A percentile compares a stretch with the other conserved stretches of the same genome.
These are phyloP conservation scores for Aspergillus pseudoglaucus DNA, from an alignment of 2,329 filamentous ascomycete species.

Conservation along the genomic window DNA sequence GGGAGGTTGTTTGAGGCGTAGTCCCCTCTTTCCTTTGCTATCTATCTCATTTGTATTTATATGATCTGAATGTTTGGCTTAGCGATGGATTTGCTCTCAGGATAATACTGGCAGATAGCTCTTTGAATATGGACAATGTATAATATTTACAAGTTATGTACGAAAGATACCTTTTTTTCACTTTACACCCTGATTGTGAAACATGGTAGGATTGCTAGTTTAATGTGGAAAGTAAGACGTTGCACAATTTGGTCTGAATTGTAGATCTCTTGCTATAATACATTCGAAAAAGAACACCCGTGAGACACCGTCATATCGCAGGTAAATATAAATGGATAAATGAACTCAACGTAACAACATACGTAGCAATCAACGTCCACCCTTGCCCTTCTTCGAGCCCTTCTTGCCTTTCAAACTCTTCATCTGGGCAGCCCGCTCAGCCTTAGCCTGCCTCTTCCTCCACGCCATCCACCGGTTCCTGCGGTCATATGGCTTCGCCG, in stretches of 20 bases:
- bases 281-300: slow-evolving; percentile 23
- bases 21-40: slow-evolving; percentile 2
- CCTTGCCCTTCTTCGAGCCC: slow-evolving; percentile 32
- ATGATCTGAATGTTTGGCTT: background rate
- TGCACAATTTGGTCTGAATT: background rate
- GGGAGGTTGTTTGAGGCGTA: slow-evolving; percentile 65
- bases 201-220: background rate
- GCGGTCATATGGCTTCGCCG: slow-evolving; percentile 50
- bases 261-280: slow-evolving; percentile 27
- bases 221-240: background rate
- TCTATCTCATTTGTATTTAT: slow-evolving; percentile 3
- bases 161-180: background rate
- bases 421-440: slow-evolving; percentile 47
- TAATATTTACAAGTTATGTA: background rate
- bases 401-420: slow-evolving; percentile 47
- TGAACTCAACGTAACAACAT: slow-evolving; percentile 11
- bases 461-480: slow-evolving; percentile 60
- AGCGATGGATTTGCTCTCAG: background rate
- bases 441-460: slow-evolving; percentile 52
- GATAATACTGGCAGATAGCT: background rate
- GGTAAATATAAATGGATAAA: slow-evolving; percentile 13
- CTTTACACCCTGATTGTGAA: background rate
- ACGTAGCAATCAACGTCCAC: slow-evolving; percentile 17
- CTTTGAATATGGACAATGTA: background rate
- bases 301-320: slow-evolving; percentile 19